Conservation (phyloP, 768 basidiomycete genomes). For the Panus rudis region DNA sequence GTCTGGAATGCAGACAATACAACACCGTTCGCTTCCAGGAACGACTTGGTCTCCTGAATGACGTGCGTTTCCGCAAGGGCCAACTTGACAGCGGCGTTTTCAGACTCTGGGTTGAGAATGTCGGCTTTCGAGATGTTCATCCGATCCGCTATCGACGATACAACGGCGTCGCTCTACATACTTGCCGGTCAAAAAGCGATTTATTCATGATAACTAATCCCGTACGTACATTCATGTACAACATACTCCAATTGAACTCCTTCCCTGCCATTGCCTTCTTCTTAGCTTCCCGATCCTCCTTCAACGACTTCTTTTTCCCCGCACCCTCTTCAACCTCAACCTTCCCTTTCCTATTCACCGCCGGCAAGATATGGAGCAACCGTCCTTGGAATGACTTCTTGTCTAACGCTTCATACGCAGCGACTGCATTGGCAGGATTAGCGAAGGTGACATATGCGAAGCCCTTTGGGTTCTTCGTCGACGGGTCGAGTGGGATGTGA, state of each 20-base stretch:
- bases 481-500: constrained; percentile 48
- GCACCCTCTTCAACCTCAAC: constrained; percentile 34
- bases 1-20: constrained; percentile 50
- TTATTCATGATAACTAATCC: constrained; percentile 7
- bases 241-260: constrained; percentile 87
- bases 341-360: constrained; percentile 58
- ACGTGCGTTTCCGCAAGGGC: constrained; percentile 95
- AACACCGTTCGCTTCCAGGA: constrained; percentile 75
- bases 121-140: constrained; percentile 84
- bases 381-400: constrained; percentile 87
- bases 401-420: constrained; percentile 75
- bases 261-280: constrained; percentile 63
- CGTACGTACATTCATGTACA: constrained; percentile 93
- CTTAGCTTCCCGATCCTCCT: constrained; percentile 50
- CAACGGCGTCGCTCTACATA: constrained; percentile 86
- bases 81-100: constrained; percentile 85
- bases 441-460: constrained; percentile 54
- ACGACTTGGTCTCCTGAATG: constrained; percentile 90
- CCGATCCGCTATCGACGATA: constrained; percentile 81
- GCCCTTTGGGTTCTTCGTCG: constrained; percentile 46
- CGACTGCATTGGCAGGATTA: constrained; percentile 41
- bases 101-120: constrained; percentile 78
- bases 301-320: constrained; percentile 46
- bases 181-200: constrained; percentile 10
- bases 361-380: constrained; percentile 83